Evolutionary conservation across 768 basidiomycete genomes (phyloP).

Genomic region (Sarcodon sp.): DNA sequence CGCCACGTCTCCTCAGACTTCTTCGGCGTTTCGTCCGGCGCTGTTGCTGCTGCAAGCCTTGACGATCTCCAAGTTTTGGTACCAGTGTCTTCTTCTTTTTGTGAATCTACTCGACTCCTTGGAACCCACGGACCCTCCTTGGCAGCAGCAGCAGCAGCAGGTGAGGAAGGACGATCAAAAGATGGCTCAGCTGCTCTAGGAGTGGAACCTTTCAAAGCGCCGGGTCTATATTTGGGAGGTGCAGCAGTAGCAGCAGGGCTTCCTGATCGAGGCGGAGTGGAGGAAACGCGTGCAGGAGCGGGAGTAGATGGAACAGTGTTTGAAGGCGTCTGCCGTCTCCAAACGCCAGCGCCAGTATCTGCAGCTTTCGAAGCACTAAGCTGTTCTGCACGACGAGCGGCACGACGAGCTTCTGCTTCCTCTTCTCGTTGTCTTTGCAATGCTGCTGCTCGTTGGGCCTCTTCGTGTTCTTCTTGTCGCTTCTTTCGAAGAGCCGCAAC

Average conservation of each 20-base stretch:
- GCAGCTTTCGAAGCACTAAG: neutral
- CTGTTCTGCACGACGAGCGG: conserved; percentile 20
- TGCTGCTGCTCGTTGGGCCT: conserved; percentile 40
- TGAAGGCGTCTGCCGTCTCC: conserved; percentile 8
- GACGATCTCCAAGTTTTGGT: neutral
- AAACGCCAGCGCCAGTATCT: neutral
- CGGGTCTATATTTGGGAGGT: conserved; percentile 30
- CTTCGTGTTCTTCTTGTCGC: conserved; percentile 38
- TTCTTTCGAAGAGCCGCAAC: conserved; percentile 33
- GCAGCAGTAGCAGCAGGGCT: conserved; percentile 32
- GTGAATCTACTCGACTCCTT: neutral
- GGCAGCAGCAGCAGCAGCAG: neutral
- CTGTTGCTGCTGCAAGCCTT: neutral
- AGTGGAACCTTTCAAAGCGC: conserved; percentile 14
- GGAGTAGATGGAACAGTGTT: conserved; percentile 16
- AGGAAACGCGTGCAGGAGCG: conserved; percentile 9
- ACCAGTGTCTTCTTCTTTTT: conserved; percentile 1
- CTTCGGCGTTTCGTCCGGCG: conserved; percentile 16
- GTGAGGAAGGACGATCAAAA: neutral
- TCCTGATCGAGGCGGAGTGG: conserved; percentile 35
- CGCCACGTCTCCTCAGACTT: conserved; percentile 16
- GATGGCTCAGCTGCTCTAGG: neutral
- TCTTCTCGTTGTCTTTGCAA: conserved; percentile 53
- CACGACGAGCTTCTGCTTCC: conserved; percentile 41
- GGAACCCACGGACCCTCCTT: neutral